A percentile compares a stretch with the other conserved stretches of the same genome.
These are phyloP conservation scores for Podaxis sp. DNA, from an alignment of 768 basidiomycete genomes.

Conservation along the genomic window DNA sequence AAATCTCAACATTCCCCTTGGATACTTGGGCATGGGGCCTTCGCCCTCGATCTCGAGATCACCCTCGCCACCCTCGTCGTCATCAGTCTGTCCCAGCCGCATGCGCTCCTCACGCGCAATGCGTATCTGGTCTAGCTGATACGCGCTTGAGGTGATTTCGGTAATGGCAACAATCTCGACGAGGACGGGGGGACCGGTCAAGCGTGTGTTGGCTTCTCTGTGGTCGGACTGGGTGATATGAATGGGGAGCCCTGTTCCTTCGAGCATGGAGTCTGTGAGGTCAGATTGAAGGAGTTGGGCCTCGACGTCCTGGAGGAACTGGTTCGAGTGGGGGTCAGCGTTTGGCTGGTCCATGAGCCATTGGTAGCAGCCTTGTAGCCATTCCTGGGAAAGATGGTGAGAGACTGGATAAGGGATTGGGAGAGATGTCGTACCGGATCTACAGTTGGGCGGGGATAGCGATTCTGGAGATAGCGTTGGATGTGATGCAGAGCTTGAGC, in stretches of 20 bases:
- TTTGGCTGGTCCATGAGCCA: constrained; percentile 52
- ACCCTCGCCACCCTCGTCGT: constrained; percentile 42
- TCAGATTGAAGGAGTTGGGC: constrained; percentile 69
- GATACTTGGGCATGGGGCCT: constrained; percentile 78
- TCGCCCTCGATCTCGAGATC: constrained; percentile 61
- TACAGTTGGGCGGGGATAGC: constrained; percentile 7
- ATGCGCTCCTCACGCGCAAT: constrained; percentile 60
- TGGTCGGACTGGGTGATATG: constrained; percentile 26
- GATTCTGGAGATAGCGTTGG: not conserved
- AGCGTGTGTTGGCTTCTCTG: constrained; percentile 27
- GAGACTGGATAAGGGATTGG: not conserved
- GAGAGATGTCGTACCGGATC: not conserved
- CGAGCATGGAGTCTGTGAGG: constrained; percentile 66
- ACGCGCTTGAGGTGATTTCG: constrained; percentile 83
- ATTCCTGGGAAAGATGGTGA: constrained; percentile 45
- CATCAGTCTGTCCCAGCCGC: constrained; percentile 34
- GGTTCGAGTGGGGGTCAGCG: constrained; percentile 41
- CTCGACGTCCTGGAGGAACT: constrained; percentile 53
- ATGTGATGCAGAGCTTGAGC: not conserved
- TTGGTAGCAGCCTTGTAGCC: constrained; percentile 68
- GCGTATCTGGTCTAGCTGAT: constrained; percentile 67
- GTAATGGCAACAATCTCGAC: constrained; percentile 77
- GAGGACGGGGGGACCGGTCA: constrained; percentile 48
- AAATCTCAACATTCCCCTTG: constrained; percentile 73
- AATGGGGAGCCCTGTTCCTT: constrained; percentile 62